Base-by-base conservation (phyloP, 2,329 filamentous ascomycete genomes). In the Fusarium xyrophilum region DNA sequence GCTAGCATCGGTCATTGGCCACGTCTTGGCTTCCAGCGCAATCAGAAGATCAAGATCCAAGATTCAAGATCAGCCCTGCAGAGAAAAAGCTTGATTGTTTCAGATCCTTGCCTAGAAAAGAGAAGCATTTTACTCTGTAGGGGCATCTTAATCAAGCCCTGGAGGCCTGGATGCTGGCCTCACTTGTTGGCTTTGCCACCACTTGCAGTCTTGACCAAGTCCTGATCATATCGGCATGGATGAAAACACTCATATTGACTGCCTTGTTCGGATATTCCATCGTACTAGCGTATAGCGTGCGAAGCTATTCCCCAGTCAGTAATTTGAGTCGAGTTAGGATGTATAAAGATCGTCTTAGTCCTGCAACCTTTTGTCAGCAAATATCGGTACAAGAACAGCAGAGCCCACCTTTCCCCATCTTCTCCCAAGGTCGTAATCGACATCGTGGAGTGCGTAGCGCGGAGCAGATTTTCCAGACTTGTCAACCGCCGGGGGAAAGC, bases 261-360 rank as follows among this genome's bases (percentile, higher is more conserved):
- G 66, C 58, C 7, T 36, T 69, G 21, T 69, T 71, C n/a, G 71
- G 13, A n/a, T 68, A 44, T n/a, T 71, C 68, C 54, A 64, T 65
- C 2, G 68, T 71, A 19, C 60, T 71, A 14, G 69, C 68, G n/a
- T 71, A 68, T 10, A 71, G 43, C 68, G 67, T 71, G 12, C 69
- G 69, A 33, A 67, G 56, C 69, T 71, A 6, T 11, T 25, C 23
- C 3, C 4, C 15, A 21, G 10, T 44, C 30, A 44, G 21, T 6
- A 21, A 17, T 12, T 9, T 9, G 3, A 38, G 19, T 30, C n/a
- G 2, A 6, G 3, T 15, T 6, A 17, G 12, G n/a, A 28, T 30
- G 40, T 7, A 71, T 59, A 13, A 71, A 71, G 7, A 71, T 25
- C 4, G 55, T 61, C 42, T 62, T 71, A 0, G 67, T 67, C 11